Base-by-base conservation (phyloP, 768 basidiomycete species). In the Podaxis rugospora region DNA sequence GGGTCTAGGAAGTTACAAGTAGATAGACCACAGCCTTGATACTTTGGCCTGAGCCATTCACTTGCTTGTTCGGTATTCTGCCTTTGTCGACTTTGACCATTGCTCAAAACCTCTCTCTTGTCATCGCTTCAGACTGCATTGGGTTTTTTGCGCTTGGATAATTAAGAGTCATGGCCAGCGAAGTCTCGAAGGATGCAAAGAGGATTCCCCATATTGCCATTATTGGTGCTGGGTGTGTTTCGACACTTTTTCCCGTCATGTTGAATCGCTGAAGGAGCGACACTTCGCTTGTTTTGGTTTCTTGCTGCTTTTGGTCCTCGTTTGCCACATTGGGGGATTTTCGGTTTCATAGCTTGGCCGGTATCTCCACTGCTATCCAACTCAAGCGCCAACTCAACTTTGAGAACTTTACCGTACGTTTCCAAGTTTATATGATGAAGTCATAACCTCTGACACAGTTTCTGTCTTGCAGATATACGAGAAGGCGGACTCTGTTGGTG, bases 151-250 rank as follows among this genome's bases (percentile, higher is more conserved):
- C 51, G 2, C 37, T 21, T 2, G 4, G 39, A 9, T 23, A 50
- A 23, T 6, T 23, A 14, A 23, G 5, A 51, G 11, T 23, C n/a
- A 63, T 63, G 68, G 21, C 63, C 46, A 63, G 67, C 25, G 61
- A 42, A 57, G 57, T 69, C 36, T 42, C 55, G 46, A 68, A 68
- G 58, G 55, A 69, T 44, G 28, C 57, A 40, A 66, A 69, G 55
- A 62, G 65, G 27, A 65, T 59, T 23, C 76, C 79, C 13, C 74
- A 70, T 58, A 69, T 84, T 42, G 76, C 76, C 42, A 80, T 84
- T 54, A 74, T 83, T 47, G 82, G 82, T 51, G 82, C 81, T 21
- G 81, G 82, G 82, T 83, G 66, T 62, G 74, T 67, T 11, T 10
- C 9, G 7, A 47, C 23, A 32, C 21, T 55, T 16, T 14, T 37